phyloP scores from a whole-genome alignment of 805 yeast species.

The Barnettozyma botsteinii region DNA sequence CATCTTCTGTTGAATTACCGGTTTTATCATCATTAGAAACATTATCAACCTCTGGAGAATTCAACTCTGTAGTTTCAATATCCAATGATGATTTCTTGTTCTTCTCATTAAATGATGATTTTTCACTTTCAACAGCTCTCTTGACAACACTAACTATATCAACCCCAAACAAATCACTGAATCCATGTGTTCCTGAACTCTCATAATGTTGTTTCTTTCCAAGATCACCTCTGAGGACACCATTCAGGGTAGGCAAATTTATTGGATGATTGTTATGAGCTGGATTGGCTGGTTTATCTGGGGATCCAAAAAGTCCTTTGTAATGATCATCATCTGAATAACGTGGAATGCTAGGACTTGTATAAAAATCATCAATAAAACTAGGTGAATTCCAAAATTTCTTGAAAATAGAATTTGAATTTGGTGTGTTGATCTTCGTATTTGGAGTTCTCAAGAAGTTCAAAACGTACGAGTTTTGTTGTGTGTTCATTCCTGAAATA shows the following conservation, averaged over 20 bases:
- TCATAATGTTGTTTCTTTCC: constrained; percentile 11
- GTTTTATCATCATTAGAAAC: not conserved
- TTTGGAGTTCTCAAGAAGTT: constrained; percentile 28
- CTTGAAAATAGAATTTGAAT: constrained; percentile 35
- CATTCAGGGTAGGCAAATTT: constrained; percentile 1
- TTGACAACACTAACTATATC: constrained; percentile 46
- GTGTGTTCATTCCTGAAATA: constrained; percentile 10
- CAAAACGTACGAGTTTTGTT: constrained; percentile 13
- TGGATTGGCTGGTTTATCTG: constrained; percentile 19
- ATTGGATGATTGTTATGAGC: constrained; percentile 2
- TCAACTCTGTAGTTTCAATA: not conserved
- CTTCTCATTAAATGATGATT: constrained; percentile 1
- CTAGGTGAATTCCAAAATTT: constrained; percentile 63
- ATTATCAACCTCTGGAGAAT: not conserved
- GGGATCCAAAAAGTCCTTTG: constrained; percentile 32
- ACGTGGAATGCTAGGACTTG: constrained; percentile 38
- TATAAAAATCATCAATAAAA: constrained; percentile 60
- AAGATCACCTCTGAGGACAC: constrained; percentile 4
- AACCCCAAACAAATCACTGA: constrained; percentile 48
- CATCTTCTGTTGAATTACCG: constrained; percentile 5
- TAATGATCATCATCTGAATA: constrained; percentile 26
- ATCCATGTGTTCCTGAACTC: constrained; percentile 14
- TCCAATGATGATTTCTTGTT: no score
- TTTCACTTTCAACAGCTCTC: constrained; percentile 35
- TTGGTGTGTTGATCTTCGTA: constrained; percentile 24